phyloP scores from a whole-genome alignment of 768 basidiomycete genomes.

The Suillus paluster region DNA sequence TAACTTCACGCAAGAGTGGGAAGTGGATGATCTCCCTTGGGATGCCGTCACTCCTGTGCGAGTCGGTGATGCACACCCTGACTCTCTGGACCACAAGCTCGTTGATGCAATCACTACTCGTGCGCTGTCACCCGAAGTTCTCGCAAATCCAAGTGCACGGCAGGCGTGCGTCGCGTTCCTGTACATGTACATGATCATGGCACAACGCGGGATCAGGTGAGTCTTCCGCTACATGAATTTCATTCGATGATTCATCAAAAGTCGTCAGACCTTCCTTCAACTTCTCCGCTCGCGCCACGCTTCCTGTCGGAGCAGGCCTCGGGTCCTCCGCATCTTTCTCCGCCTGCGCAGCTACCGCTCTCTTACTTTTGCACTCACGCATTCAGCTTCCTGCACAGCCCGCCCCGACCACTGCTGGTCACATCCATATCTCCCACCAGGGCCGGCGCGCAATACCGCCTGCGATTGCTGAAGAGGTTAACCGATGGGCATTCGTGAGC shows the following conservation, averaged over 20 bases:
- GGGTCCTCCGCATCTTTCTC: constrained; percentile 98
- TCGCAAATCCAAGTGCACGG: constrained; percentile 41
- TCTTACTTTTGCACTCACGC: constrained; percentile 76
- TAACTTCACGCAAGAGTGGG: constrained; percentile 82
- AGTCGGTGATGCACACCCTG: constrained; percentile 58
- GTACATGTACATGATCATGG: constrained; percentile 88
- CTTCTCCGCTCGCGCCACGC: constrained; percentile 82
- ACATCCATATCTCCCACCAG: constrained; percentile 65
- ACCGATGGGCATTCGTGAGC: constrained; percentile 90
- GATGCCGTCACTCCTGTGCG: constrained; percentile 60
- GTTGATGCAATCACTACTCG: constrained; percentile 67
- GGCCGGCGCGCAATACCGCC: constrained; percentile 69
- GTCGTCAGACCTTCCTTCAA: constrained; percentile 70
- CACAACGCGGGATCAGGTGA: constrained; percentile 59
- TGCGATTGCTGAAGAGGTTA: constrained; percentile 75
- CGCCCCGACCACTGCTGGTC: constrained; percentile 48
- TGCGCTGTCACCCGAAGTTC: constrained; percentile 39
- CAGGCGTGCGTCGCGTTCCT: constrained; percentile 77
- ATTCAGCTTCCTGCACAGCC: constrained; percentile 62
- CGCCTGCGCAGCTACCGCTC: constrained; percentile 77
- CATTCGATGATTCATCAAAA: constrained; percentile 13
- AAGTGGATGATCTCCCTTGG: constrained; percentile 80
- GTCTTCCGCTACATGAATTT: constrained; percentile 26
- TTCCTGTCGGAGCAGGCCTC: constrained; percentile 94
- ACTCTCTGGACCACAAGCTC: constrained; percentile 72